Conservation (phyloP, 768 basidiomycete species). For the Hygrocybe punicea region DNA sequence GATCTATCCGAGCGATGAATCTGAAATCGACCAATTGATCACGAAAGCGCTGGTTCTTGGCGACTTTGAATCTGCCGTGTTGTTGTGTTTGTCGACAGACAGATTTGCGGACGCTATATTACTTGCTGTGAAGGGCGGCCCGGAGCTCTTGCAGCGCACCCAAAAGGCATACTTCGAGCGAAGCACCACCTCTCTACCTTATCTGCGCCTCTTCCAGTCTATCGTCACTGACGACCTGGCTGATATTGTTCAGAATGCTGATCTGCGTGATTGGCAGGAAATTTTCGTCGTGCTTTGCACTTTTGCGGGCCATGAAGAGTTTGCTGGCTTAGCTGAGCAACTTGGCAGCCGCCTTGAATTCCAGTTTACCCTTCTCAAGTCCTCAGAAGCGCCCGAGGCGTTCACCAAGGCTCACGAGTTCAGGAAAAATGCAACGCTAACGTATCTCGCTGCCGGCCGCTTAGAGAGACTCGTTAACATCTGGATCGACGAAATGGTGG, state of each 20-base stretch:
- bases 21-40: constrained; percentile 80
- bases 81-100: constrained; percentile 82
- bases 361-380: constrained; percentile 60
- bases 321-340: constrained; percentile 83
- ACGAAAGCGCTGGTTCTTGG: constrained; percentile 93
- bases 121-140: constrained; percentile 86
- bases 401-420: constrained; percentile 46
- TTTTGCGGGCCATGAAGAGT: constrained; percentile 83
- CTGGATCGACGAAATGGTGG: constrained; percentile 85
- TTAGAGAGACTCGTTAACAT: constrained; percentile 86
- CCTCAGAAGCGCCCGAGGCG: constrained; percentile 45
- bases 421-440: constrained; percentile 86
- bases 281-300: constrained; percentile 96
- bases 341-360: constrained; percentile 89
- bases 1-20: constrained; percentile 86
- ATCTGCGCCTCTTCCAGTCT: constrained; percentile 91
- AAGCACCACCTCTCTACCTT: constrained; percentile 70
- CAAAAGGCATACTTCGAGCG: constrained; percentile 93
- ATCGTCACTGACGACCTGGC: constrained; percentile 89
- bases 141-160: constrained; percentile 79
- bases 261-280: constrained; percentile 91
- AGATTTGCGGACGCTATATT: constrained; percentile 94
- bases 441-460: constrained; percentile 87
- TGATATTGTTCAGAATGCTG: constrained; percentile 95
- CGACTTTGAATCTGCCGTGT: constrained; percentile 92